Evolutionary conservation across 805 yeast species (phyloP), one percentile per base, ranked within the genome.

Genomic region (Monosporozyma servazzii): DNA sequence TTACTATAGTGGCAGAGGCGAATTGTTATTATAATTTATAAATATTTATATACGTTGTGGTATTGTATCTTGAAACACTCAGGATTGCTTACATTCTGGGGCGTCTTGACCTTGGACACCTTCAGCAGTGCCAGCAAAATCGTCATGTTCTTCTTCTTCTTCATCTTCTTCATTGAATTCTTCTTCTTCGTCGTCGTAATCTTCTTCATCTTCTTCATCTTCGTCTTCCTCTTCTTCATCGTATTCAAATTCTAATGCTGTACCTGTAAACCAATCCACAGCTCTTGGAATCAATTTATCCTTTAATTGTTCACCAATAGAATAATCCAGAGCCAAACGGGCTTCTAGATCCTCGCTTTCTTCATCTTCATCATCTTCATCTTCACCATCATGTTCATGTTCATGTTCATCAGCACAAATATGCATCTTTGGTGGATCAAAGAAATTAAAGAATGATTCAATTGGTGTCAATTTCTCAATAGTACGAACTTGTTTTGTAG

Each of bases 191-290:
- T 77, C 87, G 3, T 78, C 88, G 70, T 79, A 87, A 1, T 76
- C 86, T 15, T 78, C 86, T 6, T 73, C 81, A 2, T 73, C 81
- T 11, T 77, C 82, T 3, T 76, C 84, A 2, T 76, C 84, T 20
- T 73, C 80, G 17, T 78, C 87, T 9, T 77, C 88, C 13, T 78
- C 83, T 17, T 77, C 87, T 33, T 77, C 78, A 54, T 71, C 75
- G 47, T 74, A 80, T 57, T 79, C 84, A 65, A 79, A 86, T 52
- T 86, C 95, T 53, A 91, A 77, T 23, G 99, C 99, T 58, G 88
- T 88, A 47, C 99, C 99, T 9, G 99, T 91, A 70, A 89, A 93
- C 98, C 99, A 93, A 69, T 91, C 98, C 62, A 93, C 79, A 49
- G 98, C 98, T 66, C 96, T 82, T 56, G 98, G 97, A 56, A 93